These are phyloP conservation scores for Suhomyces bribrorum DNA, from an alignment of 1,139 yeast genomes.

Conservation along the genomic window DNA sequence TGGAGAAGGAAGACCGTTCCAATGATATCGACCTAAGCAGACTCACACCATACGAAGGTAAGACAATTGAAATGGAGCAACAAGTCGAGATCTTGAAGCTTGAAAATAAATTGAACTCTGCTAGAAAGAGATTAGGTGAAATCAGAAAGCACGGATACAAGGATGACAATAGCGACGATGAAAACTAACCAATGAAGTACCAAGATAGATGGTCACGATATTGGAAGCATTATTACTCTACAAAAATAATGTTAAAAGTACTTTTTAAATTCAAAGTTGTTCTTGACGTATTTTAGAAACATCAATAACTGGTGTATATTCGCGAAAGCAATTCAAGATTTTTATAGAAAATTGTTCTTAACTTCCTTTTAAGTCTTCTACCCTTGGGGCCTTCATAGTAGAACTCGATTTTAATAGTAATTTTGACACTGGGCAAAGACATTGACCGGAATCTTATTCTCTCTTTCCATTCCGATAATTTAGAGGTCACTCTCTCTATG, in stretches of 20 bases:
- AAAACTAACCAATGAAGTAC: slow-evolving; percentile 16
- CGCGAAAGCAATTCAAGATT: background rate
- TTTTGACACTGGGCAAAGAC: background rate
- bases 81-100: slow-evolving; percentile 86
- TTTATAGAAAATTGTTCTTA: background rate
- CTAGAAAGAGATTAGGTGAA: slow-evolving; percentile 83
- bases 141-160: slow-evolving; percentile 75
- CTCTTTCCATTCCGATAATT: background rate
- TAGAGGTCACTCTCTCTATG: background rate
- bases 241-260: background rate
- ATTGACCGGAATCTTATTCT: background rate
- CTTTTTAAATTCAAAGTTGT: background rate
- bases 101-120: slow-evolving; percentile 69
- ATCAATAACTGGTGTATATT: background rate
- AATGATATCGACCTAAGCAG: slow-evolving; percentile 65
- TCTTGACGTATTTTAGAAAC: background rate
- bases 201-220: no score
- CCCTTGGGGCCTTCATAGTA: background rate
- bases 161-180: slow-evolving; percentile 58
- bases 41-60: slow-evolving; percentile 77
- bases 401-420: background rate
- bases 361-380: background rate
- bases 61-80: slow-evolving; percentile 89
- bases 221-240: no score
- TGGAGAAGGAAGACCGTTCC: slow-evolving; percentile 40